These are phyloP conservation scores for Lachnellula occidentalis DNA, from an alignment of 2,329 filamentous ascomycete genomes.

Conservation along the genomic window DNA sequence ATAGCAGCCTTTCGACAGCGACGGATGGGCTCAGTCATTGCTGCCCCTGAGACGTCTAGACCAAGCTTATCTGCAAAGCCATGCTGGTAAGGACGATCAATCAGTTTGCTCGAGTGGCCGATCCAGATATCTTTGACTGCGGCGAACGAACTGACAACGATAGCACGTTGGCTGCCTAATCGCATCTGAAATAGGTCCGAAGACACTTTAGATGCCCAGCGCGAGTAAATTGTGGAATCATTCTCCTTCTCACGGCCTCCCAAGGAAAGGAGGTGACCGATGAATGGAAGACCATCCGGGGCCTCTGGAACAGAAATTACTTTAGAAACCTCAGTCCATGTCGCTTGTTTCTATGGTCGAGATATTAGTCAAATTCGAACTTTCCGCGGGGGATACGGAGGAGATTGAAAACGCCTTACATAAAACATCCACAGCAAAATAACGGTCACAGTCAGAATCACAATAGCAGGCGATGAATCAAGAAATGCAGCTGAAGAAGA, in stretches of 20 bases:
- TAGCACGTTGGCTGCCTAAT: slow-evolving; percentile 19
- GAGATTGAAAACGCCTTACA: no score
- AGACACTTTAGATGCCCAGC: slow-evolving; percentile 13
- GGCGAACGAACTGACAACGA: slow-evolving; percentile 18
- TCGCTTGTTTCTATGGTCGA: slow-evolving; percentile 3
- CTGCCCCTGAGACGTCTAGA: slow-evolving; percentile 18
- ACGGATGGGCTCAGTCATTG: slow-evolving; percentile 24
- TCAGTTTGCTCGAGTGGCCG: slow-evolving; percentile 15
- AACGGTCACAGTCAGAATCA: no score
- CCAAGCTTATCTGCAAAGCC: slow-evolving; percentile 23
- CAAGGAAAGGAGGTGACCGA: slow-evolving; percentile 18
- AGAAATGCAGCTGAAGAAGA: no score
- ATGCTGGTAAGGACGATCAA: slow-evolving; percentile 22
- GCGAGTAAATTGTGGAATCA: slow-evolving; percentile 18
- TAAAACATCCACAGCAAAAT: no score
- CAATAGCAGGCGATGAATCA: no score
- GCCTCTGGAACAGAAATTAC: slow-evolving; percentile 14
- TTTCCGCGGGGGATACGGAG: no score
- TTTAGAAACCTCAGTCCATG: slow-evolving; percentile 30
- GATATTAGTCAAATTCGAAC: no score
- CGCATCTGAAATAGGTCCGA: slow-evolving; percentile 18
- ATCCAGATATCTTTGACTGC: slow-evolving; percentile 22
- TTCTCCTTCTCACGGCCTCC: slow-evolving; percentile 19
- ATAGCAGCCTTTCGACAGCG: slow-evolving; percentile 21
- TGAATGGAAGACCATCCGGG: slow-evolving; percentile 15